phyloP scores from a whole-genome alignment of 2,329 filamentous ascomycete species.

The Colletotrichum costaricense region DNA sequence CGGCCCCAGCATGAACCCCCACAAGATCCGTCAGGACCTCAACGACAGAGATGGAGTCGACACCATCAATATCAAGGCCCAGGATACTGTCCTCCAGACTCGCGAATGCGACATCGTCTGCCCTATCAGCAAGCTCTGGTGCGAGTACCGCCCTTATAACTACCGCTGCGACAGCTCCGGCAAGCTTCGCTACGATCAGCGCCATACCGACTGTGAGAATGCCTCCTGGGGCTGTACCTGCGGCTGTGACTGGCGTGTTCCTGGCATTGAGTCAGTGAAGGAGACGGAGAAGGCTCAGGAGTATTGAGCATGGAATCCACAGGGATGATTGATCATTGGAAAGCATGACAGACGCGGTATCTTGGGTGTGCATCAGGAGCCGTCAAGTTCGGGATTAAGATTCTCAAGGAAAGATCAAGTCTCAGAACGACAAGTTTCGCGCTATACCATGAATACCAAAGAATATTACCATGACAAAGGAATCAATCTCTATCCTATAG shows the following conservation, averaged over 20 bases:
- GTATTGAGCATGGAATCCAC: not conserved
- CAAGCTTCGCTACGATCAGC: not conserved
- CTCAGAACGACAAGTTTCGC: too few species aligned
- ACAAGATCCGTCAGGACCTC: not conserved
- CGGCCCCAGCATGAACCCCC: not conserved
- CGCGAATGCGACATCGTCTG: constrained; percentile 8
- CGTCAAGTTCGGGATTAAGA: too few species aligned
- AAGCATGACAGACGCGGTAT: not conserved
- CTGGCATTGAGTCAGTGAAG: not conserved
- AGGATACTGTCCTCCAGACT: not conserved
- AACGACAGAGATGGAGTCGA: not conserved
- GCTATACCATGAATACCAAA: too few species aligned
- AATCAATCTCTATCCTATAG: too few species aligned
- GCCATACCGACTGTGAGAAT: constrained; percentile 12
- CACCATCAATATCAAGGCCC: not conserved
- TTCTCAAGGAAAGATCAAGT: too few species aligned
- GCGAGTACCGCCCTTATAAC: constrained; percentile 1
- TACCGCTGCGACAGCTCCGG: constrained; percentile 3
- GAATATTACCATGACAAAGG: too few species aligned
- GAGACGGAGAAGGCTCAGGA: not conserved
- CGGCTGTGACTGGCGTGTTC: constrained; percentile 9
- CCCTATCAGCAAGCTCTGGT: not conserved
- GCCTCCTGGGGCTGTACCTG: constrained; percentile 9
- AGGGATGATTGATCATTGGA: not conserved
- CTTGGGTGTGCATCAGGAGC: not conserved